Percentiles rank a stretch among this genome's conserved stretches.
Evolutionary conservation across 192 early-diverging fungal genomes (phyloP).

Genomic region (Powellomyces hirtus): DNA sequence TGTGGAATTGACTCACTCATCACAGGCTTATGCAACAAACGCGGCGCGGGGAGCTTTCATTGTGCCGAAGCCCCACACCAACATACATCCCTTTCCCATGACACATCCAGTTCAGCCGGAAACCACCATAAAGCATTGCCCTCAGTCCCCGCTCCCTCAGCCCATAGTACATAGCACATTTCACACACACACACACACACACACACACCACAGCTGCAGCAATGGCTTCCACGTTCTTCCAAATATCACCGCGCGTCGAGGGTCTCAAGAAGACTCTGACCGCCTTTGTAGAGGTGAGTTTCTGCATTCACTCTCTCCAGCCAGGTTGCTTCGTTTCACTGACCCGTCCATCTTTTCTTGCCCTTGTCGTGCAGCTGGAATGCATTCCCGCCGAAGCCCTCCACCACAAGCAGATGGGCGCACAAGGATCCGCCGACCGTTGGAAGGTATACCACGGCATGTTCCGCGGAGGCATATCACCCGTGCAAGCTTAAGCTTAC

Average conservation of each 20-base stretch:
- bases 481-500: neutral
- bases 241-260: conserved; percentile 35
- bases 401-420: conserved; percentile 70
- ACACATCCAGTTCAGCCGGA: too few species aligned
- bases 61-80: too few species aligned
- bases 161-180: too few species aligned
- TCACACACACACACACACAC: too few species aligned
- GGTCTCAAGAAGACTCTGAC: conserved; percentile 34
- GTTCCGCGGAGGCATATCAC: neutral
- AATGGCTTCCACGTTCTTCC: conserved; percentile 29
- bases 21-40: too few species aligned
- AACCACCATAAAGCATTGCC: too few species aligned
- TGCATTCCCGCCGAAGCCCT: conserved; percentile 91
- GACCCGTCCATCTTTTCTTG: neutral
- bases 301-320: neutral
- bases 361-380: conserved; percentile 59
- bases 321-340: neutral
- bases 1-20: too few species aligned
- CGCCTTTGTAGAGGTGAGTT: conserved; percentile 47
- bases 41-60: too few species aligned
- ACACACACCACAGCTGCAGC: too few species aligned
- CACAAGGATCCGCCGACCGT: conserved; percentile 63
- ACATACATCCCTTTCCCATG: too few species aligned
- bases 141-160: too few species aligned
- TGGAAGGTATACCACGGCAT: conserved; percentile 64